Evolutionary conservation across 2,329 filamentous ascomycete genomes (phyloP).

Genomic region (Lomentospora prolificans): DNA sequence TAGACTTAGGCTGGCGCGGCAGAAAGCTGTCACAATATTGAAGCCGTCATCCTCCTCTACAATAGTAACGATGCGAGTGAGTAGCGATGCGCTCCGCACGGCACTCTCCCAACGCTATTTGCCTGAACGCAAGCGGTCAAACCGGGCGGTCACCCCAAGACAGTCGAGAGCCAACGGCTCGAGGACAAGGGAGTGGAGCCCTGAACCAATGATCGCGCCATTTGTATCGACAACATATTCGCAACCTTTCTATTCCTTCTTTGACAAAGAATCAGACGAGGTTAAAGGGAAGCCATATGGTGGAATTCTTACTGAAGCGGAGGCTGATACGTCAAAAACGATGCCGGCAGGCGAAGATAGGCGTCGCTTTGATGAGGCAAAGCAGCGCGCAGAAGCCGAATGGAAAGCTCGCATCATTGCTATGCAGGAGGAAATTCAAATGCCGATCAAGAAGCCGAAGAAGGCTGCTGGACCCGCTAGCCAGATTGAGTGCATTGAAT

Average conservation of each 20-base stretch:
- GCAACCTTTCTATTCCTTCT: constrained; percentile 78
- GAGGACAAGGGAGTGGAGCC: constrained; percentile 1
- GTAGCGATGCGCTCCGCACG: constrained; percentile 47
- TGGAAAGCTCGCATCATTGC: constrained; percentile 61
- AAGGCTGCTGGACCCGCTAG: constrained; percentile 81
- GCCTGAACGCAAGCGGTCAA: constrained; percentile 3
- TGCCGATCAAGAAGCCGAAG: constrained; percentile 53
- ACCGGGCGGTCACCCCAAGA: constrained; percentile 14
- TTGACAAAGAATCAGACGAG: constrained; percentile 82
- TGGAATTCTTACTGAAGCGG: constrained; percentile 77
- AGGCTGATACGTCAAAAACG: constrained; percentile 86
- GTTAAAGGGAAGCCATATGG: constrained; percentile 90
- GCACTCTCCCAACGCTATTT: constrained; percentile 33
- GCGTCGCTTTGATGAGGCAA: constrained; percentile 78
- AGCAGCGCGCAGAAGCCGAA: constrained; percentile 83
- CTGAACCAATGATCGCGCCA: constrained; percentile 38
- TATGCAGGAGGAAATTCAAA: constrained; percentile 54
- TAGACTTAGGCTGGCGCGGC: constrained; percentile 1
- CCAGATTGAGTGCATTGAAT: constrained; percentile 98
- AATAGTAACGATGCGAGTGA: constrained; percentile 48
- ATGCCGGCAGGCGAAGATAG: constrained; percentile 73
- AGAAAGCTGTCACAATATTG: constrained; percentile 6
- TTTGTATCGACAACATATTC: constrained; percentile 52
- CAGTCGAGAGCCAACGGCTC: constrained; percentile 1
- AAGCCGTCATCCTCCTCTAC: constrained; percentile 28